A percentile compares a stretch with the other conserved stretches of the same genome.
Evolutionary conservation across 495 filamentous ascomycete species (phyloP).

Genomic region (Podospora pseudoanserina): DNA sequence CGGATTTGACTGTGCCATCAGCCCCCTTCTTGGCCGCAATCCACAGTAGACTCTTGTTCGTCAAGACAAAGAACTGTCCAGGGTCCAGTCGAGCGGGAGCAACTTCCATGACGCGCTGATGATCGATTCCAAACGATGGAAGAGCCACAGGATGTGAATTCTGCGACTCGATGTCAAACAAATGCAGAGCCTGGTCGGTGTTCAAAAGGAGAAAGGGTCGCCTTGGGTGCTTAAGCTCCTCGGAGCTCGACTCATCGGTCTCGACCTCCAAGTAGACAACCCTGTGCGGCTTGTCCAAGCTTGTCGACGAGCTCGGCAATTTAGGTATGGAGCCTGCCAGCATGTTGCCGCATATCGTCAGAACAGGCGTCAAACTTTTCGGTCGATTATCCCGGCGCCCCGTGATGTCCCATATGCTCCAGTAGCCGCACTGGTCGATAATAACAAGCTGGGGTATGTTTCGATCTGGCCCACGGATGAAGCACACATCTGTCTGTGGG

Average conservation of each 20-base stretch:
- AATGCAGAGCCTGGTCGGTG: conserved; percentile 17
- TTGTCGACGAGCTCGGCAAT: conserved; percentile 14
- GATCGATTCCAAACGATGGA: conserved; percentile 12
- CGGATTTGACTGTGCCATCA: not conserved
- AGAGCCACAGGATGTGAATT: conserved; percentile 14
- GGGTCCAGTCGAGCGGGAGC: conserved; percentile 43
- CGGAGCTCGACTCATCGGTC: conserved; percentile 1
- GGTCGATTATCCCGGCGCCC: conserved; percentile 33
- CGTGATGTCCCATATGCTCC: conserved; percentile 70
- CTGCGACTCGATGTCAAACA: conserved; percentile 21
- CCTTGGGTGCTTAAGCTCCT: not conserved
- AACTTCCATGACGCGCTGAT: conserved; percentile 52
- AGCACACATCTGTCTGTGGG: conserved; percentile 67
- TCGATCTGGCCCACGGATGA: conserved; percentile 65
- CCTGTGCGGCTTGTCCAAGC: conserved; percentile 12
- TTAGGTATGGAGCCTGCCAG: conserved; percentile 18
- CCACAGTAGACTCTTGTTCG: conserved; percentile 42
- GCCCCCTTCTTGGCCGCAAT: conserved; percentile 17
- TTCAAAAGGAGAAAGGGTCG: conserved; percentile 22
- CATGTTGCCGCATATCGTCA: conserved; percentile 30
- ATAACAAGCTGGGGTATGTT: conserved; percentile 59
- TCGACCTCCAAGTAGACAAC: conserved; percentile 22
- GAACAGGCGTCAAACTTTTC: conserved; percentile 28
- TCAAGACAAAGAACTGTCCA: conserved; percentile 56
- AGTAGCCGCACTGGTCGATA: conserved; percentile 67